Conservation (phyloP, 2,329 filamentous ascomycete species). For the Monascus ruber region DNA sequence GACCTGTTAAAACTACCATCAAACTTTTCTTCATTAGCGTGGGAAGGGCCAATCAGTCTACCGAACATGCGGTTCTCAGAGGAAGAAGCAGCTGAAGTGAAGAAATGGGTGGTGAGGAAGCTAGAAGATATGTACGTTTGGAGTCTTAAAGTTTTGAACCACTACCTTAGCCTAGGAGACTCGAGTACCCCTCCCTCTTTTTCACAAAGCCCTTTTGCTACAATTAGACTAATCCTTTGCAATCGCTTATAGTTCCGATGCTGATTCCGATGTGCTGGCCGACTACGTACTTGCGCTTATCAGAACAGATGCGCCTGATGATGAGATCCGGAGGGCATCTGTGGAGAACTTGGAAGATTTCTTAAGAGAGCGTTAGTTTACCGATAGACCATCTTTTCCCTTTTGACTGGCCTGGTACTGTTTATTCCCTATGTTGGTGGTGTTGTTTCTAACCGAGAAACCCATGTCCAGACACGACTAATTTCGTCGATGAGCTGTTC, state of each 20-base stretch:
- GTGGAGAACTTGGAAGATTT: slow-evolving; percentile 49
- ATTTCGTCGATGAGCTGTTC: slow-evolving; percentile 48
- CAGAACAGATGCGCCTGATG: slow-evolving; percentile 43
- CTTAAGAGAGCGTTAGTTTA: slow-evolving; percentile 39
- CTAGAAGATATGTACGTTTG: slow-evolving; percentile 45
- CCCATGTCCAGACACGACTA: slow-evolving; percentile 32
- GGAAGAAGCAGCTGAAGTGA: slow-evolving; percentile 41
- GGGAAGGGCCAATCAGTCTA: not conserved
- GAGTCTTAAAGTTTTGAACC: not conserved
- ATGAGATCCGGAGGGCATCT: slow-evolving; percentile 41
- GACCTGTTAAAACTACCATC: too few relatives aligned
- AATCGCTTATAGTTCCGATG: slow-evolving; percentile 40
- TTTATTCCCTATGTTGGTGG: too few relatives aligned
- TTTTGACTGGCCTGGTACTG: slow-evolving; percentile 5
- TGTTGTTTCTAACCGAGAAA: not conserved
- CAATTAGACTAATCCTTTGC: not conserved
- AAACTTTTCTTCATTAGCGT: not conserved
- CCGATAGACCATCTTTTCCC: not conserved
- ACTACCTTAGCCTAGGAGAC: too few relatives aligned
- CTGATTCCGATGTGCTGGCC: slow-evolving; percentile 49
- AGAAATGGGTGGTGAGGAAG: slow-evolving; percentile 47
- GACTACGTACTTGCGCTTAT: slow-evolving; percentile 52
- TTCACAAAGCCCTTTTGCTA: too few relatives aligned
- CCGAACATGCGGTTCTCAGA: slow-evolving; percentile 43
- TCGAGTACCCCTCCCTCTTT: too few relatives aligned